phyloP scores from a whole-genome alignment of 1,284 basidiomycete species.

The Hymenochaete sp. region DNA sequence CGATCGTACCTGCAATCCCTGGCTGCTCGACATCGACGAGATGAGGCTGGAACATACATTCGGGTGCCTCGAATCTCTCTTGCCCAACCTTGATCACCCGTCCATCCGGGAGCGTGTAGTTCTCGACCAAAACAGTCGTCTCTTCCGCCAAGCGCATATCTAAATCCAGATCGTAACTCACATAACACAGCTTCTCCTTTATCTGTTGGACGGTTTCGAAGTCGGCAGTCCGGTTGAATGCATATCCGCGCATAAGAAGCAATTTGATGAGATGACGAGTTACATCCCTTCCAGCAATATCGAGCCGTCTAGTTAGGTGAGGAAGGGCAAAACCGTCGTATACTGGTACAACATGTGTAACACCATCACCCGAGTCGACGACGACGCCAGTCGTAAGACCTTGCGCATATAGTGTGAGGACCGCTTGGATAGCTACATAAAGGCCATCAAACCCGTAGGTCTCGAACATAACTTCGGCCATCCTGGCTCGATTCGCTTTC shows the following conservation, averaged over 20 bases:
- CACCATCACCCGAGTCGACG: conserved; percentile 98
- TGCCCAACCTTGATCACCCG: conserved; percentile 96
- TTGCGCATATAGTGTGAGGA: conserved; percentile 69
- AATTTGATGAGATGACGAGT: conserved; percentile 99
- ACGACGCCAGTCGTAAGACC: conserved; percentile 97
- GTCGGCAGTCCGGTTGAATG: conserved; percentile 98
- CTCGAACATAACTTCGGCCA: conserved; percentile 99
- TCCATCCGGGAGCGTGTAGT: conserved; percentile 96
- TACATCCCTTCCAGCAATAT: conserved; percentile 97
- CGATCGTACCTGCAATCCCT: conserved; percentile 75
- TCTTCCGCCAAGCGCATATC: conserved; percentile 94
- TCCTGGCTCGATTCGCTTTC: conserved; percentile 83
- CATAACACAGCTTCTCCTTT: conserved; percentile 98
- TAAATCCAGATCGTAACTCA: conserved; percentile 92
- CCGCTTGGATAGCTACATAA: conserved; percentile 98
- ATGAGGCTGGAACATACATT: conserved; percentile 99
- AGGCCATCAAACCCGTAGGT: conserved; percentile 95
- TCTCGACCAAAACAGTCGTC: conserved; percentile 94
- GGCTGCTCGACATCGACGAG: conserved; percentile 96
- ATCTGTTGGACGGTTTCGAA: conserved; percentile 98
- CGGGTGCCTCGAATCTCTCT: conserved; percentile 99
- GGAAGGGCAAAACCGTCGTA: conserved; percentile 96
- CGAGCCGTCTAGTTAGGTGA: conserved; percentile 87
- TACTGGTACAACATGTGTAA: conserved; percentile 98
- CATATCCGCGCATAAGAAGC: conserved; percentile 95